These are phyloP conservation scores for Tetradesmus lagerheimii DNA, from an alignment of 139 green algal species.

Conservation along the genomic window DNA sequence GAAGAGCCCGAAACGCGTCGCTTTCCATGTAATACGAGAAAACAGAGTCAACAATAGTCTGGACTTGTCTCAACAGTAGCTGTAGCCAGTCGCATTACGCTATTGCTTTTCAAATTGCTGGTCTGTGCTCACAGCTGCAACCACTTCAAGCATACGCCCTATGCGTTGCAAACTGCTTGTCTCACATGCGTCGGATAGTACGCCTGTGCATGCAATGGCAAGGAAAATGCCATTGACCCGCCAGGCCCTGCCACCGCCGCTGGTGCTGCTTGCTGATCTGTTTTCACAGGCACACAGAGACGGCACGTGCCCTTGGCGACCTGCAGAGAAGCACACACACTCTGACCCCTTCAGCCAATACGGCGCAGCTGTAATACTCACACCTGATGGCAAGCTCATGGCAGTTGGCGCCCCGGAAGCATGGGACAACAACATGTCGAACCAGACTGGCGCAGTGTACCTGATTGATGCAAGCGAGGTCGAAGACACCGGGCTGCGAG, in stretches of 20 bases:
- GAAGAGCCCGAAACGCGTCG: no score
- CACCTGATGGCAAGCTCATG: constrained; percentile 16
- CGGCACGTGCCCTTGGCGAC: constrained; percentile 12
- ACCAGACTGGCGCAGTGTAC: constrained; percentile 14
- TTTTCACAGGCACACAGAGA: neutral
- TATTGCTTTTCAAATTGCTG: no score
- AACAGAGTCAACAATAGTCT: no score
- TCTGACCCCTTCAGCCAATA: constrained; percentile 23
- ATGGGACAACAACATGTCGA: constrained; percentile 36
- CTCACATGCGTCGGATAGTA: no score
- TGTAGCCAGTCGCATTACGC: no score
- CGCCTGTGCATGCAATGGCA: neutral
- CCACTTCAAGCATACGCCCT: no score
- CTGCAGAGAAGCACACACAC: constrained; percentile 20
- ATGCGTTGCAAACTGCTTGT: no score
- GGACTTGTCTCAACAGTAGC: no score
- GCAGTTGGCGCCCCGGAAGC: neutral
- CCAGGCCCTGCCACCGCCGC: neutral
- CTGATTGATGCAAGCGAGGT: constrained; percentile 14
- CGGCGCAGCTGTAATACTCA: neutral
- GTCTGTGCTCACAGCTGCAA: no score
- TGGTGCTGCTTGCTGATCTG: neutral
- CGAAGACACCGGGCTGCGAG: neutral
- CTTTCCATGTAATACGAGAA: no score
- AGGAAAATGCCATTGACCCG: neutral